A percentile compares a stretch with the other conserved stretches of the same genome.
These are phyloP conservation scores for Aurantiochytrium sp. DNA, from an alignment of 108 stramenopile genomes.

Conservation along the genomic window DNA sequence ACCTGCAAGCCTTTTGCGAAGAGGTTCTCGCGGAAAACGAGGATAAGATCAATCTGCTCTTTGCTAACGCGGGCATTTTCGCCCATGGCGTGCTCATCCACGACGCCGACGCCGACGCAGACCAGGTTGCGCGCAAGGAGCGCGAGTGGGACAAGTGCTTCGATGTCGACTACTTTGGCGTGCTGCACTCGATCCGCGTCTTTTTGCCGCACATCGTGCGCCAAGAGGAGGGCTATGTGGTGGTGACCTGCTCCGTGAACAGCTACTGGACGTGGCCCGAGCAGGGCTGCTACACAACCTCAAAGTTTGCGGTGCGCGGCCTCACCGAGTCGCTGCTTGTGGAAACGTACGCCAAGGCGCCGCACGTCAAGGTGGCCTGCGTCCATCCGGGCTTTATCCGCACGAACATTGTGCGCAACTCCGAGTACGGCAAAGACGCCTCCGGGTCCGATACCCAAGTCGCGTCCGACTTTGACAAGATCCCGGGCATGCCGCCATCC, in stretches of 20 bases:
- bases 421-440: neutral
- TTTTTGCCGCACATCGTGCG: slow-evolving; percentile 14
- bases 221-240: neutral
- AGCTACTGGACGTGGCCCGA: slow-evolving; percentile 21
- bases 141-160: slow-evolving; percentile 3
- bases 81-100: neutral
- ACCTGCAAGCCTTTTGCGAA: neutral
- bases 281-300: neutral
- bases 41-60: neutral
- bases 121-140: neutral
- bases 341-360: slow-evolving; percentile 21
- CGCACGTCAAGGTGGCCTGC: slow-evolving; percentile 24
- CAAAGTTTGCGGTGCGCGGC: slow-evolving; percentile 16
- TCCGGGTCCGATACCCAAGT: neutral
- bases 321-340: neutral
- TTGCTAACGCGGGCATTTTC: neutral
- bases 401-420: neutral
- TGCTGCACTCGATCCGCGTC: slow-evolving; percentile 24
- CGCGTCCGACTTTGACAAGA: neutral
- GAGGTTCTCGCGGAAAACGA: neutral
- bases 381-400: neutral
- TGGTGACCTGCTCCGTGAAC: neutral
- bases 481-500: neutral
- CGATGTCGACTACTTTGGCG: slow-evolving; percentile 15
- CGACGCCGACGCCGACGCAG: neutral